Evolutionary conservation across 345 rosid species (phyloP), one percentile per base, ranked within the genome.

Genomic region (Acer campestre): DNA sequence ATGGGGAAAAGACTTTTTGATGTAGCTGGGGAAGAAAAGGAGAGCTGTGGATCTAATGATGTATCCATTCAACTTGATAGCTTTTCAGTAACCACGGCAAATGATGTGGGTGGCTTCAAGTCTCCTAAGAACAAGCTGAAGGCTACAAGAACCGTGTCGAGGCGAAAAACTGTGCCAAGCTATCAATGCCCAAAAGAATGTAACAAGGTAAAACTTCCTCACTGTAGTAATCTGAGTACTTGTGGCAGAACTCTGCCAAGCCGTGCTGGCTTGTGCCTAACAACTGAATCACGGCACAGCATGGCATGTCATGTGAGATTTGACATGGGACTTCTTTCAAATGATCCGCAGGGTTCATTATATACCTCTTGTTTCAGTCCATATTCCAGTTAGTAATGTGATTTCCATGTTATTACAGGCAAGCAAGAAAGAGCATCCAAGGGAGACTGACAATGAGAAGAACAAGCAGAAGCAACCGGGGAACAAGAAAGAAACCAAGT

Each of bases 31-130:
- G 94, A 87, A 85, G 98, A 92, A 82, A 83, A 77, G 80, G 98
- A 92, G 80, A 95, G 98, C 12, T 93, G 95, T 27, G 98, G 97
- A 70, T 93, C 98, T 27, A 95, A 95, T 61, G 94, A 93, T 44
- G 84, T 92, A 27, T 76, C 94, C 13, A 80, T 88, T 66, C 93
- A 88, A 22, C 75, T 83, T 13, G 89, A 89, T n/a, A 79, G 78
- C 82, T 68, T 75, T 64, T 74, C 88, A 61, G 44, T 80, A 31
- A 77, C 74, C 9, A 55, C 77, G 44, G 61, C 82, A 20, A 80
- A 80, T 18, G 78, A 78, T 49, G 67, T 59, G 17, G 73, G 82
- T 42, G 83, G 18, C 68, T 61, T 71, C 42, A 78, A 72, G 66
- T 85, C 81, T n/a, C 17, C 61, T 38, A 87, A 72, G 51, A 86